Evolutionary conservation across 1,139 yeast species (phyloP).

Genomic region (Blastobotrys indianensis): DNA sequence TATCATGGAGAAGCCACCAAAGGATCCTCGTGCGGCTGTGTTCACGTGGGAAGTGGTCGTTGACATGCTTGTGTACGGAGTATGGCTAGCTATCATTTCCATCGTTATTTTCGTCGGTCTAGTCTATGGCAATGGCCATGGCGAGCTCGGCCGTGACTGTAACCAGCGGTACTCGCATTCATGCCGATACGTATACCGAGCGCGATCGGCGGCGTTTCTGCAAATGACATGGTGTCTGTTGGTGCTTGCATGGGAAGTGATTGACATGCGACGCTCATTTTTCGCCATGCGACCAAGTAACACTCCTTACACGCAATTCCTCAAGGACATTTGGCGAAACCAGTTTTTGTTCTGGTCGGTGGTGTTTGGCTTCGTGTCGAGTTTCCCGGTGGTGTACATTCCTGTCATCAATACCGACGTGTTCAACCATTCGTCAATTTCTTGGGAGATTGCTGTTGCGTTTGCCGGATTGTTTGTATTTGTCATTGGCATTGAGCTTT

Average conservation of each 20-base stretch:
- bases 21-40: conserved; percentile 49
- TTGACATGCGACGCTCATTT: conserved; percentile 68
- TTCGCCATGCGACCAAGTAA: conserved; percentile 68
- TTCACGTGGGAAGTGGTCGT: conserved; percentile 65
- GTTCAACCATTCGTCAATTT: conserved; percentile 66
- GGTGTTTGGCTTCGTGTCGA: conserved; percentile 60
- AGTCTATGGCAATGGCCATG: conserved; percentile 57
- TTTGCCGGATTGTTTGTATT: conserved; percentile 58
- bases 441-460: conserved; percentile 81
- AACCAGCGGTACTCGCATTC: conserved; percentile 43
- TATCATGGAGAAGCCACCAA: conserved; percentile 61
- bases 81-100: conserved; percentile 69
- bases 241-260: conserved; percentile 84
- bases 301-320: conserved; percentile 53
- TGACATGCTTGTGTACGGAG: conserved; percentile 73
- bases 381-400: conserved; percentile 79
- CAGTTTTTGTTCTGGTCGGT: conserved; percentile 83
- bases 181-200: conserved; percentile 66
- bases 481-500: conserved; percentile 55
- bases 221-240: conserved; percentile 90
- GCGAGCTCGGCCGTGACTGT: conserved; percentile 62
- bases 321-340: conserved; percentile 64
- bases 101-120: conserved; percentile 60
- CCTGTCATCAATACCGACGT: conserved; percentile 80
- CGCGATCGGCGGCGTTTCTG: conserved; percentile 77